Evolutionary conservation across 305 asterid genomes (phyloP), one percentile per base, ranked within the genome.

Genomic region (Withania somnifera): DNA sequence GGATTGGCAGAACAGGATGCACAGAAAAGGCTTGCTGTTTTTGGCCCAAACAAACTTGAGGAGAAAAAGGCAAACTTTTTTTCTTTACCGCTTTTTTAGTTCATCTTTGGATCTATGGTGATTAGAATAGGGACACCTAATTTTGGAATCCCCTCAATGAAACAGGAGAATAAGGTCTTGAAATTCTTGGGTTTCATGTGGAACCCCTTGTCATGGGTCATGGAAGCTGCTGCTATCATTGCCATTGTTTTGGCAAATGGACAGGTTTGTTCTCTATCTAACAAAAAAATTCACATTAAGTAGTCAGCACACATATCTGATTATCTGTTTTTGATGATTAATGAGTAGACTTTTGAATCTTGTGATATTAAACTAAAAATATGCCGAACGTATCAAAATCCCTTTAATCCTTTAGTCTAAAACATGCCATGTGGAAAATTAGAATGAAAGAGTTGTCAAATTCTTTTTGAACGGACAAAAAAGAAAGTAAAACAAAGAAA

Each of bases 31-130:
- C 92, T 93, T 42, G 75, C 84, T 47, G 85, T 91, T 1, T 95
- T 95, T 58, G 99, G 99, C 24, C 94, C 77, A 1, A 95, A 95
- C 91, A 95, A 95, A 87, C 93, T 95, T 0, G 98, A 95, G 85
- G 98, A 93, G 93, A 95, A 93, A 86, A 83, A 77, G 91, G 97
- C 82, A 85, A 79, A 5, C 13, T 57, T 11, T 47, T 54, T 34
- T 50, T 13, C 45, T 30, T n/a, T 76, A 26, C 32, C 53, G 60
- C 20, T 51, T 5, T 34, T 34, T 66, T 42, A 22, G 45, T 6
- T 52, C 4, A 26, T 9, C 34, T 58, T 47, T 26, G 26, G 28
- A 24, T 3, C 8, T 57, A 75, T 36, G n/a, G 34, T 42, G 7
- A 36, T 24, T 73, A n/a, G 38, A 11, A 38, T 1, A 38, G 7